Conservation (phyloP, 2,329 filamentous ascomycete species). For the Aspergillus quadricinctus region DNA sequence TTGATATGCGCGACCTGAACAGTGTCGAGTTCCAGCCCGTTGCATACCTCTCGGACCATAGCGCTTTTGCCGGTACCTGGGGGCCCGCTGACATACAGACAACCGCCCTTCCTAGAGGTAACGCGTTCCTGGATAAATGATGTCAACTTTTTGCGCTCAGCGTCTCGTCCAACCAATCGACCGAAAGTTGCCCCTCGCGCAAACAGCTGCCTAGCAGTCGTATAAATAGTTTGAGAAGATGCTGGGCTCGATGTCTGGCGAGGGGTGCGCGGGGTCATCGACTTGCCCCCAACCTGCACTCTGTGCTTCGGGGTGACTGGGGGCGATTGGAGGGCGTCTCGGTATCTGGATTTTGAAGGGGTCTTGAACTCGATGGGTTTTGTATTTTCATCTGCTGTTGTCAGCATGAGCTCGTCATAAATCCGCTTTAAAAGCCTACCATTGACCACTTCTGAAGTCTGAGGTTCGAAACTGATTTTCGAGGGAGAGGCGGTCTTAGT, state of each 20-base stretch:
- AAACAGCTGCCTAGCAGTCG: conserved; percentile 81
- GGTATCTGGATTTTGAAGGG: conserved; percentile 56
- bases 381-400: conserved; percentile 41
- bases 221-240: conserved; percentile 72
- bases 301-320: conserved; percentile 80
- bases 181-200: conserved; percentile 71
- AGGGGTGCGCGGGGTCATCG: conserved; percentile 73
- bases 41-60: conserved; percentile 75
- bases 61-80: conserved; percentile 97
- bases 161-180: conserved; percentile 72
- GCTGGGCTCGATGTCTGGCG: conserved; percentile 66
- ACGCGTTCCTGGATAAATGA: conserved; percentile 65
- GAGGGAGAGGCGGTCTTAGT: conserved; percentile 43
- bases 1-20: conserved; percentile 80
- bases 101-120: conserved; percentile 62
- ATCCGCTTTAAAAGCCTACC: conserved; percentile 20
- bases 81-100: conserved; percentile 90
- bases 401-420: conserved; percentile 1
- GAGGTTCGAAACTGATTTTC: conserved; percentile 45
- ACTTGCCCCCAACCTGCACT: conserved; percentile 69
- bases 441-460: conserved; percentile 35
- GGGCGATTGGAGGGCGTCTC: conserved; percentile 68
- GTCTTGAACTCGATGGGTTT: conserved; percentile 42
- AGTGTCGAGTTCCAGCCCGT: conserved; percentile 49
- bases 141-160: conserved; percentile 60